phyloP scores from a whole-genome alignment of 108 stramenopile genomes.

The Skeletonema grethae region DNA sequence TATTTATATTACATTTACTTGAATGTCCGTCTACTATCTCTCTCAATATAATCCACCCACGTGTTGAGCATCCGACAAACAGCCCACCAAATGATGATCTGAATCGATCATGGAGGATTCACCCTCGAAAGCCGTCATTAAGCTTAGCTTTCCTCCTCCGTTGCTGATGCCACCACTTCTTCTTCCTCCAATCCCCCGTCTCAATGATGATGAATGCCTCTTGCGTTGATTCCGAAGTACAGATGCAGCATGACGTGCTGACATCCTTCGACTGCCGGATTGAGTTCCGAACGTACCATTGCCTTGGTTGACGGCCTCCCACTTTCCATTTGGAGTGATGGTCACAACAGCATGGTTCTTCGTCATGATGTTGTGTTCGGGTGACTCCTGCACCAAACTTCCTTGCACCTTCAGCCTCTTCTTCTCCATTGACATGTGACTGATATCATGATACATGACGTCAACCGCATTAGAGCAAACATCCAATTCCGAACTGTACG shows the following conservation, averaged over 20 bases:
- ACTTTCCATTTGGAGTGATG: constrained; percentile 20
- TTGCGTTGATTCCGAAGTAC: constrained; percentile 10
- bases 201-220: not conserved
- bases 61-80: constrained; percentile 39
- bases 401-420: constrained; percentile 44
- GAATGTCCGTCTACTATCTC: not conserved
- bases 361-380: not conserved
- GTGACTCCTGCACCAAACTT: constrained; percentile 22
- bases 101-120: constrained; percentile 7
- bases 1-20: not conserved
- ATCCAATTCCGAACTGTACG: constrained; percentile 71
- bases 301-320: not conserved
- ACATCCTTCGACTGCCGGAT: constrained; percentile 3
- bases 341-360: constrained; percentile 16
- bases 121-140: constrained; percentile 39
- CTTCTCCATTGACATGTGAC: constrained; percentile 48
- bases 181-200: not conserved
- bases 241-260: constrained; percentile 10
- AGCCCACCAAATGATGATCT: constrained; percentile 19
- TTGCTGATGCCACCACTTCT: not conserved
- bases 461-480: constrained; percentile 65
- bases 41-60: constrained; percentile 32
- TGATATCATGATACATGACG: constrained; percentile 66
- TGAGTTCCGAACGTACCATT: not conserved
- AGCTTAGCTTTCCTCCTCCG: constrained; percentile 7